Evolutionary conservation across 495 filamentous ascomycete species (phyloP), one percentile per base, ranked within the genome.

Genomic region (Bombardia bombarda): DNA sequence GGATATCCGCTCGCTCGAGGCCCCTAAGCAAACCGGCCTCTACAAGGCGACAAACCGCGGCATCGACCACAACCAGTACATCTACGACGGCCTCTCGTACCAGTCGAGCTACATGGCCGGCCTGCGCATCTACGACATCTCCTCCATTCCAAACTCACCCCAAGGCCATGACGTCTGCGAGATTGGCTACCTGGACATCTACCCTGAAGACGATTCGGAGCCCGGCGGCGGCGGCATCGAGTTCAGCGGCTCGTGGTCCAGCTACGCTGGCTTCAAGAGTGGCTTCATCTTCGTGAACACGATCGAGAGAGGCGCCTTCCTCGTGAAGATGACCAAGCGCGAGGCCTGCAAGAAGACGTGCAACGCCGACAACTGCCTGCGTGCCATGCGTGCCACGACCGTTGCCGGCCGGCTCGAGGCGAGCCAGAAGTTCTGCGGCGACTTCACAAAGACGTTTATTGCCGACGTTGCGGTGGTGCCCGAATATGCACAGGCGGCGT

Each of bases 11-110:
- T 55, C 56, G 17, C 71, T 75, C 25, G 64, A 62, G 38, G 46
- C 41, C 12, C 74, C 75, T 1, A 62, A 63, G 42, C 66, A 74
- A 49, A 78, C 72, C n/a, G 77, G 76, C 9, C 59, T 57, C 53
- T 80, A 73, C 61, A 61, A 69, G 52, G 66, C 64, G 19, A 49
- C 50, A 2, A 65, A 62, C 32, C 59, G 61, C 32, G 61, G 66
- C 26, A 74, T 80, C 51, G 77, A 80, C 57, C 77, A 80, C 58
- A 80, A 80, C 60, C 75, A 78, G 53, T 80, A 79, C 49, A 54
- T 78, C 43, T 47, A 60, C 52, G 52, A 75, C 23, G 74, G 71
- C 7, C 56, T 65, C 30, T 47, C 55, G n/a, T 80, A 75, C 58
- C 77, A 80, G 58, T 67, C 64, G 45, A 76, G 79, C 61, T 80